These are phyloP conservation scores for Colletotrichum somersetense DNA, from an alignment of 2,329 filamentous ascomycete genomes.

Conservation along the genomic window DNA sequence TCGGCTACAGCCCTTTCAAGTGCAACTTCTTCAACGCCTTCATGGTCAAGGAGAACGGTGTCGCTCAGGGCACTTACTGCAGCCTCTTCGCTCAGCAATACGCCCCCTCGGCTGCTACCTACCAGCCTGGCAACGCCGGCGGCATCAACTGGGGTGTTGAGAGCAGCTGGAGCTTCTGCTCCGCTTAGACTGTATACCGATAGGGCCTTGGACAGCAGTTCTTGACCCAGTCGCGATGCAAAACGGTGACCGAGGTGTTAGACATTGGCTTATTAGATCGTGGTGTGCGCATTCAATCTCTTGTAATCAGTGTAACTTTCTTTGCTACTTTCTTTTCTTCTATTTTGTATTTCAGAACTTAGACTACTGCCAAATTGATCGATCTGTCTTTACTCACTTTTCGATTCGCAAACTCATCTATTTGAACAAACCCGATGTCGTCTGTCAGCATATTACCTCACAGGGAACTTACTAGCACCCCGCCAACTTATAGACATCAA, in stretches of 20 bases:
- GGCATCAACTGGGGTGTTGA: conserved; percentile 27
- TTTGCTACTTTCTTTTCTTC: neutral
- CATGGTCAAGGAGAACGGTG: conserved; percentile 39
- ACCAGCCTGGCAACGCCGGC: conserved; percentile 8
- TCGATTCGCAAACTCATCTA: fast-evolving
- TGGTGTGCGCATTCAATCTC: too few relatives aligned
- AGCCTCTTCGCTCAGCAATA: conserved; percentile 39
- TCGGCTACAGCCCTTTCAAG: conserved; percentile 36
- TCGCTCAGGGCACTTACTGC: conserved; percentile 39
- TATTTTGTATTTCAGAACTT: neutral
- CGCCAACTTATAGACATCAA: too few relatives aligned
- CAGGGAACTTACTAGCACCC: too few relatives aligned
- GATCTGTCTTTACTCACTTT: neutral
- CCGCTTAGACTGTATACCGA: neutral
- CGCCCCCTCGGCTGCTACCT: conserved; percentile 22
- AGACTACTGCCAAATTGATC: neutral
- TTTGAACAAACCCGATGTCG: neutral
- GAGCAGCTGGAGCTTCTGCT: conserved; percentile 38
- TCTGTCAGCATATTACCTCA: too few relatives aligned
- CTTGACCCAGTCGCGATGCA: too few relatives aligned
- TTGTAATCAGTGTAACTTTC: neutral
- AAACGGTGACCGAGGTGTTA: neutral
- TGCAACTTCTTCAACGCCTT: conserved; percentile 41
- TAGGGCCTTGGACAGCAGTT: neutral
- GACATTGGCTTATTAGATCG: too few relatives aligned